Evolutionary conservation across 805 yeast species (phyloP).

Genomic region (Sugiyamaella marilandica): DNA sequence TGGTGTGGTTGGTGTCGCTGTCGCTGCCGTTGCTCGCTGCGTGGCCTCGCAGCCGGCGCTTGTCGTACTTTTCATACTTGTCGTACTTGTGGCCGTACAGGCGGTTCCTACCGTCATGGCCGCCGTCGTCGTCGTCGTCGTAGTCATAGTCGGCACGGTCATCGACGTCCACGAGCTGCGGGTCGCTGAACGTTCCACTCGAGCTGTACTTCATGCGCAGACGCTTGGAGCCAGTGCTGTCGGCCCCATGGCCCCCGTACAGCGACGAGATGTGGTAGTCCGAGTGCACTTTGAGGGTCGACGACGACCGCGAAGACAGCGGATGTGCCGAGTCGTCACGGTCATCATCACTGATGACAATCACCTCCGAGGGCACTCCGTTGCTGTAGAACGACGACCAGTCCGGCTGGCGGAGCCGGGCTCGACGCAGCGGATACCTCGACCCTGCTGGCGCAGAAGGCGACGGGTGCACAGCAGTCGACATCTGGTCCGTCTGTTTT

Average conservation of each 20-base stretch:
- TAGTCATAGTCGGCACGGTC: neutral
- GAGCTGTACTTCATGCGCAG: constrained; percentile 1
- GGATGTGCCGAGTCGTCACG: constrained; percentile 11
- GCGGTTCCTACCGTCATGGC: neutral
- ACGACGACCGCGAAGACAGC: constrained; percentile 4
- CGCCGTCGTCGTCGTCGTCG: neutral
- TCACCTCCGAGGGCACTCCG: constrained; percentile 32
- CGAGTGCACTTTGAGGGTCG: neutral
- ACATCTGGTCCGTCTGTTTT: no score
- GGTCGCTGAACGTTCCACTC: neutral
- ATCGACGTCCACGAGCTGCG: neutral
- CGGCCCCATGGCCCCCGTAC: neutral
- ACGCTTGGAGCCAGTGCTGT: neutral
- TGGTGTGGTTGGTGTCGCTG: no score
- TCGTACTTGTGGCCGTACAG: neutral
- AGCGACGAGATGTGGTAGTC: constrained; percentile 1
- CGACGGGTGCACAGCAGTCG: constrained; percentile 19
- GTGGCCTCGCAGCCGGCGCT: neutral
- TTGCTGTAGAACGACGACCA: constrained; percentile 31
- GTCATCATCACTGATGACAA: constrained; percentile 30
- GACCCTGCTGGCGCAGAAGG: constrained; percentile 4
- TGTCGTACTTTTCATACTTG: neutral
- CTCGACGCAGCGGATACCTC: neutral
- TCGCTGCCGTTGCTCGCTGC: neutral
- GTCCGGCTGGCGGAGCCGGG: constrained; percentile 39